A percentile compares a stretch with the other conserved stretches of the same genome.
Evolutionary conservation across 73 alveolate species (phyloP).

Genomic region (Tetrahymena elliotti): DNA sequence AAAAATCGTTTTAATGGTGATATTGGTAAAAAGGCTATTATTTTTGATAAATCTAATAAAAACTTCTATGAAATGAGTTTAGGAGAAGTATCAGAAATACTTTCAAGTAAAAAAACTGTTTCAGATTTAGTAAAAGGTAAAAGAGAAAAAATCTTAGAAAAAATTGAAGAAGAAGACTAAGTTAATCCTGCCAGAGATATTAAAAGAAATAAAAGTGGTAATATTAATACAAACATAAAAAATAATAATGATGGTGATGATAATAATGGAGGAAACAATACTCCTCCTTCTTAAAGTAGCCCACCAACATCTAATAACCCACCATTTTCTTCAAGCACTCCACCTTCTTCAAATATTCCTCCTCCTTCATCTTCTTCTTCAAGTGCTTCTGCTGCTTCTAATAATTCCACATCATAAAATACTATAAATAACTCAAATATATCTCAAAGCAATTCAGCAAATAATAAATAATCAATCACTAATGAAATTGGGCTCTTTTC

Average conservation of each 20-base stretch:
- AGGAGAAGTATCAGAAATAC: conserved; percentile 42
- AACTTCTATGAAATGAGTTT: conserved; percentile 62
- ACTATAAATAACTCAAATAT: too few relatives aligned
- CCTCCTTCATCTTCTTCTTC: not conserved
- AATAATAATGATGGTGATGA: not conserved
- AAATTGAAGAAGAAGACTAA: not conserved
- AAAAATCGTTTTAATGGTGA: conserved; percentile 87
- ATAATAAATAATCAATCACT: too few relatives aligned
- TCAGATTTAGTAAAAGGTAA: not conserved
- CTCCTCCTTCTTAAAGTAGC: not conserved
- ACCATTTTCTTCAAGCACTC: not conserved
- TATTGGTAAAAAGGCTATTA: conserved; percentile 63
- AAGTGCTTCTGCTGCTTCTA: not conserved
- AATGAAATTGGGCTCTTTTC: not conserved
- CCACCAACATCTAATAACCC: not conserved
- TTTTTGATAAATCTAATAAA: conserved; percentile 55
- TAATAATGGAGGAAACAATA: not conserved
- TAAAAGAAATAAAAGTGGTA: not conserved
- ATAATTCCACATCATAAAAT: not conserved
- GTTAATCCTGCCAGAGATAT: not conserved
- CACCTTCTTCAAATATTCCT: not conserved
- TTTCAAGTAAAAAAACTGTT: not conserved
- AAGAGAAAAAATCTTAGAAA: not conserved
- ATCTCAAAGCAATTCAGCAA: not conserved
- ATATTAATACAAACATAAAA: not conserved